phyloP scores from a whole-genome alignment of 2,329 filamentous ascomycete genomes.

The Penicillium occitanis region DNA sequence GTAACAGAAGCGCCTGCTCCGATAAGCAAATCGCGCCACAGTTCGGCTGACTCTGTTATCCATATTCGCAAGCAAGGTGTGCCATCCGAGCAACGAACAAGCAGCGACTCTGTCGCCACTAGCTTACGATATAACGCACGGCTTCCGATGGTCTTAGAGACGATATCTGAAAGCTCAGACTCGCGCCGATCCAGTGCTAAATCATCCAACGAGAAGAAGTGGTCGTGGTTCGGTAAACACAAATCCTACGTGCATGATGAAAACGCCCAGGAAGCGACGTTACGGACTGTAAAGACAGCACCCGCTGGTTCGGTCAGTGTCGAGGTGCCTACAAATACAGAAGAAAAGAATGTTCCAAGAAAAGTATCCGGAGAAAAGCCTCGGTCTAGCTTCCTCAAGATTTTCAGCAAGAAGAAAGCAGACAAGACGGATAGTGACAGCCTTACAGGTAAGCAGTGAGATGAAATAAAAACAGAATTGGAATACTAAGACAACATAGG shows the following conservation, averaged over 20 bases:
- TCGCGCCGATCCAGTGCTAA: constrained; percentile 32
- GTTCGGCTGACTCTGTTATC: constrained; percentile 21
- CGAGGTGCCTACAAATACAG: constrained; percentile 15
- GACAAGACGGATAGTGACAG: constrained; percentile 35
- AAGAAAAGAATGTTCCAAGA: constrained; percentile 14
- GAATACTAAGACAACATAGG: constrained; percentile 11
- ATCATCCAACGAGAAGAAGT: constrained; percentile 39
- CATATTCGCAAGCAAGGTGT: constrained; percentile 19
- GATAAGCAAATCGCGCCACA: constrained; percentile 13
- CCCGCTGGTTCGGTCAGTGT: constrained; percentile 29
- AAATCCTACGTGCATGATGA: constrained; percentile 32
- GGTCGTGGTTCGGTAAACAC: constrained; percentile 47
- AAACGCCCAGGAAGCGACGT: constrained; percentile 26
- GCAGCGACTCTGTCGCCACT: constrained; percentile 24
- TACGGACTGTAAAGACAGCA: constrained; percentile 28
- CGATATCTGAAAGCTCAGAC: constrained; percentile 44
- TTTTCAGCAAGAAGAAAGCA: constrained; percentile 53
- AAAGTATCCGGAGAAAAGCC: constrained; percentile 31
- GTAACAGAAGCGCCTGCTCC: constrained; percentile 23
- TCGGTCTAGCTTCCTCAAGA: constrained; percentile 49
- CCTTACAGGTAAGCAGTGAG: constrained; percentile 39
- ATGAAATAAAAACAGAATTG: background rate
- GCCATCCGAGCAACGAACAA: constrained; percentile 20
- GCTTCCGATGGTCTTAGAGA: constrained; percentile 38
- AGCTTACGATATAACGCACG: constrained; percentile 29